Evolutionary conservation across 257 asterid species (phyloP), one percentile per base, ranked within the genome.

Genomic region (Salvia hispanica): DNA sequence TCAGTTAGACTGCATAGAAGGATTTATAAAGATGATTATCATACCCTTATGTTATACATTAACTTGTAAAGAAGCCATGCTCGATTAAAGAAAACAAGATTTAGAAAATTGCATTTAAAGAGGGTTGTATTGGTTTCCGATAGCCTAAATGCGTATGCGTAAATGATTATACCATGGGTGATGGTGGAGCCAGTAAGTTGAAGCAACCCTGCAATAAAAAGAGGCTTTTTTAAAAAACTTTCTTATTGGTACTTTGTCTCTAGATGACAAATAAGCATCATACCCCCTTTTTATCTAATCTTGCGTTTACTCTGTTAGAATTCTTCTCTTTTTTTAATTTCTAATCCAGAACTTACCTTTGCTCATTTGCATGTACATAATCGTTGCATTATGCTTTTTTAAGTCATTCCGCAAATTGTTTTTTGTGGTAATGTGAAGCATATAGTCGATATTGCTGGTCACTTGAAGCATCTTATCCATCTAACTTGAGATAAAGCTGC

Each of bases 391-490:
- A 8, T 75, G 70, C 50, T 25, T 65, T n/a, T 42, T 42, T 48
- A 51, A 47, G 18, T 65, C 67, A 52, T 46, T 40, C 48, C 59
- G 45, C 11, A 43, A 37, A 43, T 60, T 36, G 66, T 44, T 48
- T n/a, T 61, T 58, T 47, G 55, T 25, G 44, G 42, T 59, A 53
- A 53, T 25, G 45, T 31, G 44, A 67, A 59, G 44, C 55, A 31
- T 51, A 52, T 14, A 21, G 62, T 67, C 12, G 45, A 33, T 10
- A 9, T 14, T 70, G 69, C 51, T 58, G 25, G 60, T 50, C 43
- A 50, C 58, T 46, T 42, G 25, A 36, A 64, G 72, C 63, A 53
- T n/a, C n/a, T n/a, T n/a, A n/a, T 62, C 48, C 50, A 56, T 55
- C 69, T 43, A 55, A 14, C 54, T 37, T 46, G 42, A 12, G 66